Evolutionary conservation across 108 stramenopile species (phyloP).

Genomic region (Skeletonema potamos): DNA sequence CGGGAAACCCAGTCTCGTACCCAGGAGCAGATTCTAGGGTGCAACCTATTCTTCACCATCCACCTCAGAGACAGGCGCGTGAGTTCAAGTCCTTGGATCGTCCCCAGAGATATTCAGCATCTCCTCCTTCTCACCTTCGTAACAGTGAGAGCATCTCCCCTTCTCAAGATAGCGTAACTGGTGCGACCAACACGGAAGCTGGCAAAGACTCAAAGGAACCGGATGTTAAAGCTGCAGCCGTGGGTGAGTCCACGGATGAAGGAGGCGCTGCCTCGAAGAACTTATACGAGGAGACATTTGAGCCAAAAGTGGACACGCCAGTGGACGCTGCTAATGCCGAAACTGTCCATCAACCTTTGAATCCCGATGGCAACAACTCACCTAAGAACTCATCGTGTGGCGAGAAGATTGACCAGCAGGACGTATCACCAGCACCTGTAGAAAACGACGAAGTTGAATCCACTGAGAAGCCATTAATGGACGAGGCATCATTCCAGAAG

Average conservation of each 20-base stretch:
- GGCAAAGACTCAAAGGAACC: not conserved
- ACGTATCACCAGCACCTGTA: not conserved
- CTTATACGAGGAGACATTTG: not conserved
- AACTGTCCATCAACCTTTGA: not conserved
- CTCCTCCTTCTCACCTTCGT: not conserved
- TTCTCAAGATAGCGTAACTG: not conserved
- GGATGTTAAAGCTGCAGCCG: not conserved
- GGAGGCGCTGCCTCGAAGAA: not conserved
- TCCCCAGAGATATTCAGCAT: constrained; percentile 3
- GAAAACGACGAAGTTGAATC: not conserved
- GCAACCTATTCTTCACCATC: not conserved
- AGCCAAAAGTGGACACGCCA: not conserved
- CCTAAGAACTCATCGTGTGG: not conserved
- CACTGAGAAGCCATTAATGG: not conserved
- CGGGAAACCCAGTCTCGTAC: not conserved
- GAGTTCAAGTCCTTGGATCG: constrained; percentile 38
- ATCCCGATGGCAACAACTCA: not conserved
- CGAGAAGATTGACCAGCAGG: not conserved
- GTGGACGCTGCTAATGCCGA: not conserved
- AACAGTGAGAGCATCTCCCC: not conserved
- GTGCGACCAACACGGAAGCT: not conserved
- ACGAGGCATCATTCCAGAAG: not conserved
- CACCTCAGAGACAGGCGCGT: constrained; percentile 9
- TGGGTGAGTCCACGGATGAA: not conserved
- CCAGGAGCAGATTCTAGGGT: not conserved